Percentiles rank a stretch among this genome's conserved stretches.
Evolutionary conservation across 2,329 filamentous ascomycete genomes (phyloP).

Genomic region (Apiospora pterosperma): DNA sequence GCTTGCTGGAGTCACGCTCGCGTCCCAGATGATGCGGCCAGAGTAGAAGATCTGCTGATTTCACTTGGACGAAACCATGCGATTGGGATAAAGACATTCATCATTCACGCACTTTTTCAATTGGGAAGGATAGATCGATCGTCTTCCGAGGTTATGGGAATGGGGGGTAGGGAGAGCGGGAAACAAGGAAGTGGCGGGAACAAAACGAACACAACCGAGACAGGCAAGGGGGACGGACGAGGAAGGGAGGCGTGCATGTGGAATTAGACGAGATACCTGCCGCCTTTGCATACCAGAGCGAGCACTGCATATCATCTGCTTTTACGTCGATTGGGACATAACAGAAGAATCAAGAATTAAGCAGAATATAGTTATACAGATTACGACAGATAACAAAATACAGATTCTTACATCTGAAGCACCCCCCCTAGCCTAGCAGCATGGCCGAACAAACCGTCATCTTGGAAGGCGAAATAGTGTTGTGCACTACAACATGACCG

Average conservation of each 20-base stretch:
- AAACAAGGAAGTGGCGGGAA: no score
- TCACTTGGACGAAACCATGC: background rate
- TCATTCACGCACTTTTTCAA: background rate
- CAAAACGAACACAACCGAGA: no score
- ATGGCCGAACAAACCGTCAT: no score
- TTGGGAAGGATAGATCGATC: background rate
- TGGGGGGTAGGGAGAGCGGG: background rate
- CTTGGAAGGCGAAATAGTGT: background rate
- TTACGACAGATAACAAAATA: no score
- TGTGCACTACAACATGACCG: background rate
- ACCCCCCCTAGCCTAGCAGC: no score
- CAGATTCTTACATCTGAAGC: background rate
- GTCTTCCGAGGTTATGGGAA: background rate
- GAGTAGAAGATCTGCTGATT: background rate
- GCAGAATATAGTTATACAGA: background rate
- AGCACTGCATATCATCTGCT: background rate
- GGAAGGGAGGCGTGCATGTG: background rate
- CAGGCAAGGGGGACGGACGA: background rate
- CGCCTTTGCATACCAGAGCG: background rate
- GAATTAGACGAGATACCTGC: background rate
- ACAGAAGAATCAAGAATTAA: background rate
- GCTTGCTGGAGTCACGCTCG: conserved; percentile 5
- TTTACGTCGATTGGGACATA: background rate
- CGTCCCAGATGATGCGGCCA: conserved; percentile 7
- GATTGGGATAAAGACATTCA: background rate